Evolutionary conservation across 345 rosid genomes (phyloP).

Genomic region (Corchorus capsularis): DNA sequence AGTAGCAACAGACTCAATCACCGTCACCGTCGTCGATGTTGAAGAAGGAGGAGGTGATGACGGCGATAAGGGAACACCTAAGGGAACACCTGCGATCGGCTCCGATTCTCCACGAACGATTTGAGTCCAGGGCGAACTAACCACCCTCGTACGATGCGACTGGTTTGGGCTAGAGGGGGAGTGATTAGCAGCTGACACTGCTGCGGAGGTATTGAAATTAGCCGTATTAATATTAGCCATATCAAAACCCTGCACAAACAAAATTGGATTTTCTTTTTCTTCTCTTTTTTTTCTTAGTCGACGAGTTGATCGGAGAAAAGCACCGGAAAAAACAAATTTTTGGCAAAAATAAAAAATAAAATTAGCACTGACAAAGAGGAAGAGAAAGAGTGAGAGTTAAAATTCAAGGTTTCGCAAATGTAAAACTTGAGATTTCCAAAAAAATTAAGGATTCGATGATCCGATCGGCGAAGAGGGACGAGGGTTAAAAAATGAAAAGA

Average conservation of each 20-base stretch:
- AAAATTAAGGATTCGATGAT: background rate
- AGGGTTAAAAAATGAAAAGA: background rate
- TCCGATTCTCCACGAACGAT: constrained; percentile 49
- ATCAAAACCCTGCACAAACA: background rate
- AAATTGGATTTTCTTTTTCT: background rate
- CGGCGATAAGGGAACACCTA: constrained; percentile 28
- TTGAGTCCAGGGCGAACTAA: constrained; percentile 47
- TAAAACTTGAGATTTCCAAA: background rate
- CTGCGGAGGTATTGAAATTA: constrained; percentile 17
- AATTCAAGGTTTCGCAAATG: background rate
- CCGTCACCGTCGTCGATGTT: constrained; percentile 1
- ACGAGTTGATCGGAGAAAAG: constrained; percentile 14
- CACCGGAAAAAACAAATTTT: background rate
- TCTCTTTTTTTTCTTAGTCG: background rate
- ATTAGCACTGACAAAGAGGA: background rate
- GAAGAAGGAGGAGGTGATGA: background rate
- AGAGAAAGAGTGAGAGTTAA: background rate
- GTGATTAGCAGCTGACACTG: constrained; percentile 3
- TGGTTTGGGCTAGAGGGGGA: constrained; percentile 28
- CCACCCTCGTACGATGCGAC: constrained; percentile 23
- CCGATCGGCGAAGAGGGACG: constrained; percentile 19
- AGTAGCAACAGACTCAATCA: constrained; percentile 24
- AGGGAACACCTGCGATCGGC: constrained; percentile 22
- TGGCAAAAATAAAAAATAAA: background rate
- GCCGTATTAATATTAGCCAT: constrained; percentile 18